A percentile compares a stretch with the other conserved stretches of the same genome.
These are phyloP conservation scores for Salpingoeca rosetta DNA, from an alignment of 78 protist species.

Conservation along the genomic window DNA sequence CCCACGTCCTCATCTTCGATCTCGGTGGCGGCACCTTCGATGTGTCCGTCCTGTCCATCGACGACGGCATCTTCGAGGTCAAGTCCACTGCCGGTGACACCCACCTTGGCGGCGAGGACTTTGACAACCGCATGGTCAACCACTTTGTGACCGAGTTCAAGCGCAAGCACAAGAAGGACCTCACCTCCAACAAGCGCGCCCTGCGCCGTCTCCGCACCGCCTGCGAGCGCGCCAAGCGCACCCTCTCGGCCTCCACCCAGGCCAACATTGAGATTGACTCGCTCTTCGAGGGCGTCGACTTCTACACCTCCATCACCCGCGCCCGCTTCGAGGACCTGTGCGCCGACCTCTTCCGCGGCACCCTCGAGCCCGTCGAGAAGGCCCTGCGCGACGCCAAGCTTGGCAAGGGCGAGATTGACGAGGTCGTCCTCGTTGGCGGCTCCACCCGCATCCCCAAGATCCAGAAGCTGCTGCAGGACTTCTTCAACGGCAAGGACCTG, in stretches of 20 bases:
- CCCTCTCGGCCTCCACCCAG: constrained; percentile 22
- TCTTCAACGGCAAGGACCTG: constrained; percentile 92
- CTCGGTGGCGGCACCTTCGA: constrained; percentile 96
- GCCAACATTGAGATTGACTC: constrained; percentile 93
- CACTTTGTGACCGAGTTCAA: constrained; percentile 75
- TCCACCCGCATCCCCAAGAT: constrained; percentile 96
- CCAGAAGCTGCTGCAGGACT: constrained; percentile 88
- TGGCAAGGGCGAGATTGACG: constrained; percentile 63
- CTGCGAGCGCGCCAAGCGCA: constrained; percentile 91
- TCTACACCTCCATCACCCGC: constrained; percentile 90
- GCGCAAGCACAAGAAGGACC: constrained; percentile 75
- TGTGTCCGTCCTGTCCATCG: constrained; percentile 82
- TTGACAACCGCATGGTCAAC: constrained; percentile 82
- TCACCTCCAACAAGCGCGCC: constrained; percentile 60
- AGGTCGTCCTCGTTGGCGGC: constrained; percentile 97
- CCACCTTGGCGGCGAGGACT: constrained; percentile 92
- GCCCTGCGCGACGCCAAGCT: constrained; percentile 81
- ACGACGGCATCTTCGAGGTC: constrained; percentile 93
- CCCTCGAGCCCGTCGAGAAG: constrained; percentile 83
- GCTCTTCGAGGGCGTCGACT: constrained; percentile 90
- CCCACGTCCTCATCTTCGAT: constrained; percentile 86
- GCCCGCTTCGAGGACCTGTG: constrained; percentile 93
- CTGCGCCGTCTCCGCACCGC: constrained; percentile 84
- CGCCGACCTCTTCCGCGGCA: constrained; percentile 79
- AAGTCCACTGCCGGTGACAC: constrained; percentile 93